phyloP scores from a whole-genome alignment of 306 rosid species.

The Prunus dulcis region DNA sequence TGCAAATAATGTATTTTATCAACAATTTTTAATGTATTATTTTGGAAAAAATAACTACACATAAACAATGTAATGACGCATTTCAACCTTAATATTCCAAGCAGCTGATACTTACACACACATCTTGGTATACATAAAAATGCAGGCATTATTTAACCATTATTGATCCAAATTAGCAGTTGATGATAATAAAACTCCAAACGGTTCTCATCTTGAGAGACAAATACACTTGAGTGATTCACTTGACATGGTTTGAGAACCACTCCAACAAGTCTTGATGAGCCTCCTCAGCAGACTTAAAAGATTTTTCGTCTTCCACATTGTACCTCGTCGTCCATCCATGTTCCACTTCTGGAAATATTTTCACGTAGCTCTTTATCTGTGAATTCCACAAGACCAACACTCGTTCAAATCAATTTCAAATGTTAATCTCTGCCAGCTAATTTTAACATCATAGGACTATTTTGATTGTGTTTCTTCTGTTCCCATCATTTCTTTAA shows the following conservation, averaged over 20 bases:
- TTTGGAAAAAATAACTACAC: no score
- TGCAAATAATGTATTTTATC: no score
- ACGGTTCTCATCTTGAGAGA: not conserved
- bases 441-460: no score
- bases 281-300: constrained; percentile 62
- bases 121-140: no score
- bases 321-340: constrained; percentile 60
- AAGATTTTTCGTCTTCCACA: constrained; percentile 41
- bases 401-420: not conserved
- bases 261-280: constrained; percentile 63
- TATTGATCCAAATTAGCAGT: not conserved
- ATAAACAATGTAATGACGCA: no score
- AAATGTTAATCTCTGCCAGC: not conserved
- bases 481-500: no score
- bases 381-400: constrained; percentile 11
- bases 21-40: no score
- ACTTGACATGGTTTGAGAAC: constrained; percentile 49
- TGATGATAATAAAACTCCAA: not conserved
- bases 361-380: constrained; percentile 56
- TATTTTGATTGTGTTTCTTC: no score
- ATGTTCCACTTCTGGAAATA: constrained; percentile 53
- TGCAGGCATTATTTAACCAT: not conserved
- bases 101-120: no score
- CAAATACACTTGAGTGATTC: constrained; percentile 2
- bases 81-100: no score